Conservation (phyloP, 1,284 basidiomycete genomes). For the Marasmius oreades region DNA sequence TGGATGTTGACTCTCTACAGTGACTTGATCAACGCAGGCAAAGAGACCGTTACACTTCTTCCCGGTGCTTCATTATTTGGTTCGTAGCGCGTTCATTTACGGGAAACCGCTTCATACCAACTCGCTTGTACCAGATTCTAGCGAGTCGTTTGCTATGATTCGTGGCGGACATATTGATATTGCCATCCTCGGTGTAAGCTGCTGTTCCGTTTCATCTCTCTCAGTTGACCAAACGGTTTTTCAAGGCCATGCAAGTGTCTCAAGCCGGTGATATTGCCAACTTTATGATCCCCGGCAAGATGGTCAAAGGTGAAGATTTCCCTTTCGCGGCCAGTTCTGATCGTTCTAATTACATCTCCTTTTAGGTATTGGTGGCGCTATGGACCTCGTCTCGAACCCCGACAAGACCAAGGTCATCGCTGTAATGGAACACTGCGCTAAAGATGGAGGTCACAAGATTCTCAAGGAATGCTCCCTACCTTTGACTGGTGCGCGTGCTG, state of each 20-base stretch:
- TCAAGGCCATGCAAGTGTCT: constrained; percentile 91
- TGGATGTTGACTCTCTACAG: constrained; percentile 31
- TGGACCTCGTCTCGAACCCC: constrained; percentile 94
- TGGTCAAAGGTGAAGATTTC: constrained; percentile 65
- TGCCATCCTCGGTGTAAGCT: constrained; percentile 75
- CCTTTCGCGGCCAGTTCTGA: constrained; percentile 4
- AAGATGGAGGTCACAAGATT: constrained; percentile 88
- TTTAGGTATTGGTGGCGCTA: constrained; percentile 88
- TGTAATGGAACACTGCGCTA: constrained; percentile 87
- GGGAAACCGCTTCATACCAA: background rate
- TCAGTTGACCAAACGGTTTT: constrained; percentile 8
- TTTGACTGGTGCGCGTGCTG: constrained; percentile 81
- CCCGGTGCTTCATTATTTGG: constrained; percentile 93
- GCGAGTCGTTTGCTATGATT: constrained; percentile 95
- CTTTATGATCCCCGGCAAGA: constrained; percentile 96
- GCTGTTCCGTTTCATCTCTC: background rate
- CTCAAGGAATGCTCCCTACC: constrained; percentile 81
- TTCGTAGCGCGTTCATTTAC: constrained; percentile 27
- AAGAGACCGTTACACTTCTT: constrained; percentile 91
- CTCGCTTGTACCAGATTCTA: constrained; percentile 56
- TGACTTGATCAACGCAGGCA: constrained; percentile 93
- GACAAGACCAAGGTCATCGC: constrained; percentile 88
- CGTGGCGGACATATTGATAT: constrained; percentile 95
- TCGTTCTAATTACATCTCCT: constrained; percentile 1
- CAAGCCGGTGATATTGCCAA: constrained; percentile 94